phyloP scores from a whole-genome alignment of 441 rosid species.

The Populus hybrid region DNA sequence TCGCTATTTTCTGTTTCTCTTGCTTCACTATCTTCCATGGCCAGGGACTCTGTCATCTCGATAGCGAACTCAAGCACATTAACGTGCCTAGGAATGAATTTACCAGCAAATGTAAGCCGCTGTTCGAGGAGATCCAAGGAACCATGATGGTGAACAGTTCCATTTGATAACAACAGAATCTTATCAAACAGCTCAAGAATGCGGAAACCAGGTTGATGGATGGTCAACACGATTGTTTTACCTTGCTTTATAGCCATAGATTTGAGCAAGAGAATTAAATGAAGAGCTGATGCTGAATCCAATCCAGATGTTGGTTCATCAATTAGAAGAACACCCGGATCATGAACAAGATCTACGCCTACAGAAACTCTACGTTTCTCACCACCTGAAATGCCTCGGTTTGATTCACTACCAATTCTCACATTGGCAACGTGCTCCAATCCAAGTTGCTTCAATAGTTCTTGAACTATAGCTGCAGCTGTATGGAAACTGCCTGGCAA shows the following conservation, averaged over 20 bases:
- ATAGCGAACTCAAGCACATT: conserved; percentile 67
- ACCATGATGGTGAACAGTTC: conserved; percentile 64
- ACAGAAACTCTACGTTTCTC: conserved; percentile 72
- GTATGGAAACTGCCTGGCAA: conserved; percentile 32
- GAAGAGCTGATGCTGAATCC: conserved; percentile 70
- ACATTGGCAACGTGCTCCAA: conserved; percentile 47
- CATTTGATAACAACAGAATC: conserved; percentile 61
- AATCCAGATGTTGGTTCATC: conserved; percentile 83
- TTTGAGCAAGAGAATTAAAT: conserved; percentile 56
- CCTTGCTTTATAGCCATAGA: conserved; percentile 49
- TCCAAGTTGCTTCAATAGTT: conserved; percentile 55
- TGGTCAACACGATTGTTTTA: conserved; percentile 58
- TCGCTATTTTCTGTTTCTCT: conserved; percentile 16
- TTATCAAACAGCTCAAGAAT: conserved; percentile 57
- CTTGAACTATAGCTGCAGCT: conserved; percentile 30
- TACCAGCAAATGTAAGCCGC: conserved; percentile 45
- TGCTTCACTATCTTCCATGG: conserved; percentile 18
- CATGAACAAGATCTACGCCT: conserved; percentile 69
- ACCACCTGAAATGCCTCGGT: conserved; percentile 58
- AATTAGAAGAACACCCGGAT: conserved; percentile 63
- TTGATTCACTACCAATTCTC: conserved; percentile 41
- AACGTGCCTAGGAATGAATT: conserved; percentile 64
- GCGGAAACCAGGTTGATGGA: conserved; percentile 80
- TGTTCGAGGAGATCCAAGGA: conserved; percentile 43
- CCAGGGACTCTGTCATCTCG: conserved; percentile 52